These are phyloP conservation scores for Calonectria hongkongensis DNA, from an alignment of 2,329 filamentous ascomycete genomes.

Conservation along the genomic window DNA sequence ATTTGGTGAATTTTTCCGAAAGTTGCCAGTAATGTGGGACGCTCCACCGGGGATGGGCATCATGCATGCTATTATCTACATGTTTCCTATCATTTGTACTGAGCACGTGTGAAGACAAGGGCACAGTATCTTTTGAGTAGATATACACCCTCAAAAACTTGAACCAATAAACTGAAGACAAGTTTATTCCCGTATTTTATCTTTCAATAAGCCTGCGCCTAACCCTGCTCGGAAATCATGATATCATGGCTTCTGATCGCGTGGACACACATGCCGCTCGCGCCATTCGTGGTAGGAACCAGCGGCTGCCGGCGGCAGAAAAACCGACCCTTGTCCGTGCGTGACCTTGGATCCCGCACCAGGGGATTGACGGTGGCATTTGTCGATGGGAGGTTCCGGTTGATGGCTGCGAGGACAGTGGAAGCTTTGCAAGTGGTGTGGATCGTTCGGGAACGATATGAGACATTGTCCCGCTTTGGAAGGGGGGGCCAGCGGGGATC, in stretches of 20 bases:
- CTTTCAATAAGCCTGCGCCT: background rate
- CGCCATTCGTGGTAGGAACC: background rate
- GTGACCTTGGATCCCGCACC: background rate
- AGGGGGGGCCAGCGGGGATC: background rate
- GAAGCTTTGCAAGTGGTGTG: background rate
- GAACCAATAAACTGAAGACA: constrained; percentile 1
- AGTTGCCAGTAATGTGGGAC: background rate
- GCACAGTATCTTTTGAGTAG: background rate
- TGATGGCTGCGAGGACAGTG: background rate
- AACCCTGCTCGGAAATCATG: background rate
- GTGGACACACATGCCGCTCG: constrained; percentile 3
- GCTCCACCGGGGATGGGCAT: background rate
- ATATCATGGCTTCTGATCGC: constrained; percentile 1
- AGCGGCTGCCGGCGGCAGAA: constrained; percentile 16
- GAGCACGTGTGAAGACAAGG: background rate
- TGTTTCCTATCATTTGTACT: background rate
- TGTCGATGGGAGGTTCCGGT: background rate
- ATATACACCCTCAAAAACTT: too few species aligned
- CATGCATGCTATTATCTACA: too few species aligned
- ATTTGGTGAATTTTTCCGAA: background rate
- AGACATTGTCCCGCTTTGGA: constrained; percentile 8
- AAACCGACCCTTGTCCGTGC: background rate
- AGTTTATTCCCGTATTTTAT: background rate
- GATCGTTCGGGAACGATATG: constrained; percentile 19
- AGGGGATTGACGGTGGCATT: background rate